Conservation (phyloP, 345 rosid genomes). For the Microthlaspi erraticum region DNA sequence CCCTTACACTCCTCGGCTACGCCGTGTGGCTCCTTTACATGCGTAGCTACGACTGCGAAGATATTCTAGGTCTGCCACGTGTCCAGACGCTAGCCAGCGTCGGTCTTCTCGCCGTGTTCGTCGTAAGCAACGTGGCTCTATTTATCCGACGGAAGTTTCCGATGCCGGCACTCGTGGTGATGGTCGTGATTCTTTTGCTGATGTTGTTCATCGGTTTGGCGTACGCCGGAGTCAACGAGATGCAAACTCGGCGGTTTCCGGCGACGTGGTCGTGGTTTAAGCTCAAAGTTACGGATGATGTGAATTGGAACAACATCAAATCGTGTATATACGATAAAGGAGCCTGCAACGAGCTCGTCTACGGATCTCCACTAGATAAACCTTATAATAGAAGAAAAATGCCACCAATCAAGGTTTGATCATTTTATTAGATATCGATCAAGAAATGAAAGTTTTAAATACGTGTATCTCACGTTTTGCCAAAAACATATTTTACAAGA, state of each 20-base stretch:
- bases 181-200: slow-evolving; percentile 56
- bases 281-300: slow-evolving; percentile 47
- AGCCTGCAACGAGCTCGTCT: slow-evolving; percentile 49
- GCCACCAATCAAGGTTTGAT: slow-evolving; percentile 62
- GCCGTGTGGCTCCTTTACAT: slow-evolving; percentile 69
- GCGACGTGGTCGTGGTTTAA: slow-evolving; percentile 69
- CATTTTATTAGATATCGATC: not conserved
- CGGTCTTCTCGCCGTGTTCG: slow-evolving; percentile 56
- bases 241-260: slow-evolving; percentile 53
- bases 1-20: slow-evolving; percentile 67
- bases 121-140: slow-evolving; percentile 49
- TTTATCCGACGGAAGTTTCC: slow-evolving; percentile 53
- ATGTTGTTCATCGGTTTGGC: slow-evolving; percentile 67
- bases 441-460: not conserved
- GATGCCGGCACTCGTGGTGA: slow-evolving; percentile 55
- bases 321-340: slow-evolving; percentile 60
- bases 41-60: slow-evolving; percentile 77
- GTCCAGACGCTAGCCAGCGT: slow-evolving; percentile 55
- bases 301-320: slow-evolving; percentile 64
- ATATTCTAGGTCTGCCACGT: slow-evolving; percentile 59
- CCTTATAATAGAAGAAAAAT: slow-evolving; percentile 52
- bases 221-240: slow-evolving; percentile 58
- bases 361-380: slow-evolving; percentile 37
- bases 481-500: not conserved
- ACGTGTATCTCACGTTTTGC: not conserved